Base-by-base conservation (phyloP, 2,329 filamentous ascomycete species). In the Teratosphaeria zuluensis region DNA sequence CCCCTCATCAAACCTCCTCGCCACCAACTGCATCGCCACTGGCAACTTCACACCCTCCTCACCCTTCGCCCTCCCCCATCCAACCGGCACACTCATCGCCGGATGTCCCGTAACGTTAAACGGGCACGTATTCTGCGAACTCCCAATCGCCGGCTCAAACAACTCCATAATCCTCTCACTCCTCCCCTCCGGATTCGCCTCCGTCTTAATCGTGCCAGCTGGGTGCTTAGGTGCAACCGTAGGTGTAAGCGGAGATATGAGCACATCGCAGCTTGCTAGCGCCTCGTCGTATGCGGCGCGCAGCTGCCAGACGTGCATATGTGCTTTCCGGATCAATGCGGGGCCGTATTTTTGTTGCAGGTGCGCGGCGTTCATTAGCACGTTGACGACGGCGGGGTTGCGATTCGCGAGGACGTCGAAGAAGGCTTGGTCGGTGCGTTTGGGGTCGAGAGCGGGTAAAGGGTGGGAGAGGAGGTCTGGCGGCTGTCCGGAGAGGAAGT, bases 51-150 rank as follows among this genome's bases (percentile, higher is more conserved):
- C 68, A 48, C 42, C 2, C 12, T 62, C 58, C 1, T 61, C 64
- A 21, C 64, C 65, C 38, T 64, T 63, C n/a, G 64, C 62, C 51
- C 55, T 61, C 3, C 65, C 66, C 68, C 67, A 71, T 4, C 72
- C 70, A 2, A 69, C 77, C 67, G 79, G 79, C 59, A 82, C 76
- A 42, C 70, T 75, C 66, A 81, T 65, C 0, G 73, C 79, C 3
- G 78, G 78, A 68, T 81, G 78, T 0, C 78, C 79, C 1, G 78
- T 80, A 4, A 77, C 65, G 68, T 81, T 80, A 64, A 81, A 81
- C 3, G 75, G 73, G 33, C 72, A 73, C 0, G 78, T 73, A 58
- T 73, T 80, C 59, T 73, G 68, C 8, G 74, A 76, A 9, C 76
- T 73, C 2, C 77, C 77, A 46, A 81, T 73, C 1, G 76, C 74